A percentile compares a stretch with the other conserved stretches of the same genome.
Conservation (phyloP, 2,329 filamentous ascomycete genomes). For the Dactylellina haptotyla region DNA sequence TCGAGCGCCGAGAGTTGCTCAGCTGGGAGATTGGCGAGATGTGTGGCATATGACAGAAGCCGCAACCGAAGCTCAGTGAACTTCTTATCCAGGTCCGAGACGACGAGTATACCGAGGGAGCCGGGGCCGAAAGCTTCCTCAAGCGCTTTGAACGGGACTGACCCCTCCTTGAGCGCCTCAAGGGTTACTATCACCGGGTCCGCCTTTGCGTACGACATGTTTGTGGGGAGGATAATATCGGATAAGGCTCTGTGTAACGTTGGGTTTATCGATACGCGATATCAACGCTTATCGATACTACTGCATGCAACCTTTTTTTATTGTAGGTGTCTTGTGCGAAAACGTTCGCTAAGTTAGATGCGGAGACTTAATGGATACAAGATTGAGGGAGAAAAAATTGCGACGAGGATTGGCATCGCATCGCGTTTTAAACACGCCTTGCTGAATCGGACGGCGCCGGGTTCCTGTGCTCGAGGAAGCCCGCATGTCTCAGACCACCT, state of each 20-base stretch:
- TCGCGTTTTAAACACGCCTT: slow-evolving; percentile 49
- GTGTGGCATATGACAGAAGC: slow-evolving; percentile 86
- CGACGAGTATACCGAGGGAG: slow-evolving; percentile 91
- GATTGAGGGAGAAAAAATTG: not conserved
- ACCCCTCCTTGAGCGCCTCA: slow-evolving; percentile 66
- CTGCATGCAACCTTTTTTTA: not conserved
- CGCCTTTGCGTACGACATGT: slow-evolving; percentile 60
- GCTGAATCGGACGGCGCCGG: slow-evolving; percentile 50
- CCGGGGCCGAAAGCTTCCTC: slow-evolving; percentile 87
- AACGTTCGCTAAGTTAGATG: slow-evolving; percentile 5
- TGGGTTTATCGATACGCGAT: slow-evolving; percentile 43
- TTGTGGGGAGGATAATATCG: not conserved
- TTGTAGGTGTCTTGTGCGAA: not conserved
- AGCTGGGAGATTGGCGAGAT: slow-evolving; percentile 81
- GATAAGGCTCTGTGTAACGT: slow-evolving; percentile 43
- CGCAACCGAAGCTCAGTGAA: slow-evolving; percentile 77
- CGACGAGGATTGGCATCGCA: slow-evolving; percentile 16
- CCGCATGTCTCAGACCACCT: slow-evolving; percentile 39
- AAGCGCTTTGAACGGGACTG: slow-evolving; percentile 74
- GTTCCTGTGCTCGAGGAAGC: slow-evolving; percentile 40
- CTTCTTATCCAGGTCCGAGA: slow-evolving; percentile 79
- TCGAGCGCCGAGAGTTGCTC: slow-evolving; percentile 72
- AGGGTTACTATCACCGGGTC: slow-evolving; percentile 72
- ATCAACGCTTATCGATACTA: slow-evolving; percentile 34
- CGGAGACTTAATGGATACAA: slow-evolving; percentile 8